Percentiles rank a stretch among this genome's conserved stretches.
Evolutionary conservation across 805 yeast species (phyloP).

Genomic region (Suhomyces pyralidae): DNA sequence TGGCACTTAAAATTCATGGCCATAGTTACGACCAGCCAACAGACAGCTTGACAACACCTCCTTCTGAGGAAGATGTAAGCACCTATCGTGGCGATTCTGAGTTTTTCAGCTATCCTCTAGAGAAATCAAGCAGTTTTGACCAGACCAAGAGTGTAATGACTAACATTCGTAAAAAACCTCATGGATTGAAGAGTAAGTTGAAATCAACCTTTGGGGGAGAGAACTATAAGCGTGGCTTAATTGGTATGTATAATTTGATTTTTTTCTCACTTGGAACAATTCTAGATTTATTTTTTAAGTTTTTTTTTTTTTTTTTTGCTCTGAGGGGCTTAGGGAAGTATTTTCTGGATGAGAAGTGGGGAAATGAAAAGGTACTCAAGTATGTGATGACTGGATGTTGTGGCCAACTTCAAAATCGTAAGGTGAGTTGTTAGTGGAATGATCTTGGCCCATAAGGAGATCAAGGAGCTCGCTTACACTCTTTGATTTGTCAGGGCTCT

Average conservation of each 20-base stretch:
- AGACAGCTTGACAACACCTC: slow-evolving; percentile 1
- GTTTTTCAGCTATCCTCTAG: slow-evolving; percentile 7
- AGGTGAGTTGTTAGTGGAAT: neutral
- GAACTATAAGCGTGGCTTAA: slow-evolving; percentile 24
- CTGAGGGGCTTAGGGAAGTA: neutral
- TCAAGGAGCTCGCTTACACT: neutral
- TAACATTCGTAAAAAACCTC: slow-evolving; percentile 18
- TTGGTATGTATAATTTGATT: slow-evolving; percentile 31
- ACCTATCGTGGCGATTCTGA: neutral
- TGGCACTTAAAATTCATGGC: neutral
- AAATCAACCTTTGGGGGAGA: slow-evolving; percentile 4
- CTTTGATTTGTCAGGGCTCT: neutral
- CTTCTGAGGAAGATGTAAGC: slow-evolving; percentile 1
- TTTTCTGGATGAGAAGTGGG: neutral
- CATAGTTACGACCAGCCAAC: neutral
- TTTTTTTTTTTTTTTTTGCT: neutral
- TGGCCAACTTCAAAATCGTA: neutral
- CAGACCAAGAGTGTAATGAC: slow-evolving; percentile 39
- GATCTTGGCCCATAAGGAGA: neutral
- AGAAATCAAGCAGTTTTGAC: slow-evolving; percentile 28
- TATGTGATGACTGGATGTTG: neutral
- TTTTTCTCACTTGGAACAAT: neutral
- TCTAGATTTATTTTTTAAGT: neutral
- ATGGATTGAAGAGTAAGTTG: slow-evolving; percentile 3
- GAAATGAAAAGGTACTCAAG: neutral